phyloP scores from a whole-genome alignment of 225 moss, liverwort and hornwort genomes.

The Physcomitrellopsis africana region DNA sequence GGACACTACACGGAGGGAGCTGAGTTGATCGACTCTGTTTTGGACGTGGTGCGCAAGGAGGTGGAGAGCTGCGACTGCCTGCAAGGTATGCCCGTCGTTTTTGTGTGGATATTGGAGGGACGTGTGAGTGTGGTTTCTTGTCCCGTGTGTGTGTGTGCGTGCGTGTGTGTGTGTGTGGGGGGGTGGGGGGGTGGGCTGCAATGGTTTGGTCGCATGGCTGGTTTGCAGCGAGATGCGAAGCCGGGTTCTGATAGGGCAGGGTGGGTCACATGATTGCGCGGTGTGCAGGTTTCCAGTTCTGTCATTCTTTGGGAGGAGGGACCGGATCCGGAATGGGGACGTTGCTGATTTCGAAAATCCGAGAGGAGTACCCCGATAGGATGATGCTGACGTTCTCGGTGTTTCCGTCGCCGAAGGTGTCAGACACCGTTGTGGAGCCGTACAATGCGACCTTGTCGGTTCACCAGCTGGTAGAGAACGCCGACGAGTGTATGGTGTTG shows the following conservation, averaged over 20 bases:
- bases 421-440: constrained; percentile 38
- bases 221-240: no score
- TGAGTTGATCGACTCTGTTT: constrained; percentile 58
- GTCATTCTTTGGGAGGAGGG: constrained; percentile 42
- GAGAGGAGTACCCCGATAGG: constrained; percentile 35
- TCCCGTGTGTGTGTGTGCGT: no score
- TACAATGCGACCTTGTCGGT: constrained; percentile 41
- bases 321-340: constrained; percentile 41
- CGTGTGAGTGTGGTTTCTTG: no score
- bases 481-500: constrained; percentile 42
- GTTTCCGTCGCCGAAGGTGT: constrained; percentile 41
- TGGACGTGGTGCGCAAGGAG: constrained; percentile 60
- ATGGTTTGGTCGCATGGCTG: not conserved
- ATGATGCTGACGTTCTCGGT: constrained; percentile 46
- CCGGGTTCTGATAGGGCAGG: no score
- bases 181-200: no score
- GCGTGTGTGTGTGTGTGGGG: no score
- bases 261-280: not conserved
- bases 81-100: constrained; percentile 36
- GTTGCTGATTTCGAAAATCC: constrained; percentile 37
- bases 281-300: constrained; percentile 39
- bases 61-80: constrained; percentile 63
- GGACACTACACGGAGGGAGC: constrained; percentile 59
- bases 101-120: not conserved
- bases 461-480: constrained; percentile 40